A percentile compares a stretch with the other conserved stretches of the same genome.
Conservation (phyloP, 768 basidiomycete genomes). For the Kwoniella bestiolae region DNA sequence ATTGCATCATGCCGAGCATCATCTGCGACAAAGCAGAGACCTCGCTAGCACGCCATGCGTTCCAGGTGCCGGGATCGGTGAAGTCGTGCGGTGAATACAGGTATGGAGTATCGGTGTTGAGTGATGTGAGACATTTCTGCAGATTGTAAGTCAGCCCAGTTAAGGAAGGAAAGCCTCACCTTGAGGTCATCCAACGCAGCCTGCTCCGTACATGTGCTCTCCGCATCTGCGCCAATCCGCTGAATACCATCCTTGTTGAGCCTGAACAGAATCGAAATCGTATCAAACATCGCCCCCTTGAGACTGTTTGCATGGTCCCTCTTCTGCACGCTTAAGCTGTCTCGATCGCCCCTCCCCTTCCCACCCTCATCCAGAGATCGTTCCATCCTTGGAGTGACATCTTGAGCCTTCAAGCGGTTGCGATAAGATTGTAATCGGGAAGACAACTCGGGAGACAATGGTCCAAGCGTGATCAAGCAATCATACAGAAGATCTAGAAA, state of each 20-base stretch:
- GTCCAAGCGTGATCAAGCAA: slow-evolving; percentile 70
- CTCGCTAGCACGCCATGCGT: slow-evolving; percentile 80
- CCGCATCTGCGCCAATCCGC: slow-evolving; percentile 24
- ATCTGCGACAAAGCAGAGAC: slow-evolving; percentile 82
- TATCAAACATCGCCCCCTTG: slow-evolving; percentile 25
- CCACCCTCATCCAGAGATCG: not conserved
- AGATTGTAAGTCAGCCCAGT: too few relatives aligned
- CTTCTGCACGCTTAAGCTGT: not conserved
- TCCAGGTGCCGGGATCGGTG: slow-evolving; percentile 77
- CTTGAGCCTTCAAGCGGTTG: slow-evolving; percentile 66
- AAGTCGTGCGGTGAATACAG: slow-evolving; percentile 89
- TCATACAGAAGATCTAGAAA: slow-evolving; percentile 88
- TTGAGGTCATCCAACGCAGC: slow-evolving; percentile 87
- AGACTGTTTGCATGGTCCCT: not conserved
- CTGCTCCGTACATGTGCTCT: slow-evolving; percentile 59
- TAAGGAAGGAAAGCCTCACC: slow-evolving; percentile 60
- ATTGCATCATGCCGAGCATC: slow-evolving; percentile 81
- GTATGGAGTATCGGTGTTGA: slow-evolving; percentile 79
- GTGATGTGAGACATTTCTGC: slow-evolving; percentile 87
- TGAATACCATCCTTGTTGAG: slow-evolving; percentile 24
- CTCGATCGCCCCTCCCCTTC: not conserved
- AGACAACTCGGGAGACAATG: slow-evolving; percentile 81
- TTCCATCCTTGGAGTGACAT: not conserved
- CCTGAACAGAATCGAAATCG: slow-evolving; percentile 25
- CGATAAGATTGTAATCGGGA: slow-evolving; percentile 79